Evolutionary conservation across 305 asterid genomes (phyloP), one percentile per base, ranked within the genome.

Genomic region (Fraxinus xanthoxyloides): DNA sequence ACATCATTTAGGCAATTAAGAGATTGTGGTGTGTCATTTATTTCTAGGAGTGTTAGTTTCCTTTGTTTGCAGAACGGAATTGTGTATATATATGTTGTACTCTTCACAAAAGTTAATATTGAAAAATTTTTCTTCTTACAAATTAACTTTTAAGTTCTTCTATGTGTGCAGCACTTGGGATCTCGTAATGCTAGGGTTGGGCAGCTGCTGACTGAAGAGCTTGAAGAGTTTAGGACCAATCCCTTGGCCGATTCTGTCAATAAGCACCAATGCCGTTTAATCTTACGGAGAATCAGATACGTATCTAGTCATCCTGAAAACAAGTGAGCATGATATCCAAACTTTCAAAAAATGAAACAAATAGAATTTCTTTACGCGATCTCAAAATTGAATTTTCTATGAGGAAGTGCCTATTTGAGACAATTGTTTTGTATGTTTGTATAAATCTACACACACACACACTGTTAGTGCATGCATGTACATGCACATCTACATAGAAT

Each of bases 131-230:
- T 28, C 30, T 28, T 28, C 30, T 28, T 1, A 0, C 30, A 28
- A 0, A 0, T 28, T 28, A 28, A 28, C 30, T 0, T 28, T 28
- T 28, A 28, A 46, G 93, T 91, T 90, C 98, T 95, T 83, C 86
- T 92, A 43, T 93, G 98, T 80, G 93, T 94, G 75, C 98, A 95
- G 87, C 91, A 97, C 19, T 67, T 93, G 92, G 98, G 98, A 83
- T 92, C 98, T 40, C 97, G 98, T 61, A 92, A 92, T 90, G 86
- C 93, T 75, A 92, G 98, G 92, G 98, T 97, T 81, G 98, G 94
- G 32, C 95, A 89, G 82, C 87, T 95, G 91, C 89, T 95, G 86
- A 93, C 84, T 73, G 92, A 91, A 88, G 98, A 95, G 87, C 97
- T 95, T 85, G 98, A 95, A 88, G 98, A 95, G 88, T 93, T 95